Conservation (phyloP, 805 yeast genomes). For the Tetrapisispora namnaoensis region DNA sequence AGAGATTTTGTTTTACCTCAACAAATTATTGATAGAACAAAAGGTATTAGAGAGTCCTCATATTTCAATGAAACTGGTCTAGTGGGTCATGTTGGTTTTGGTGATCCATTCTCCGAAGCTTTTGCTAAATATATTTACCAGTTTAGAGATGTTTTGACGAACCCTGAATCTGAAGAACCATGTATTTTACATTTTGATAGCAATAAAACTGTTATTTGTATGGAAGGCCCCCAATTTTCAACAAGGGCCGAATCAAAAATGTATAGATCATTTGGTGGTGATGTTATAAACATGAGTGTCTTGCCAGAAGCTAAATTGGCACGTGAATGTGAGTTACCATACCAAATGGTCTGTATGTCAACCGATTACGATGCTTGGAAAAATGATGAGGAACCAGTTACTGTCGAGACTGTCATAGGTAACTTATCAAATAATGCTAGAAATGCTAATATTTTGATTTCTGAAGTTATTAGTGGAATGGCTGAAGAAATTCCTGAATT, state of each 20-base stretch:
- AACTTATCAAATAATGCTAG: constrained; percentile 78
- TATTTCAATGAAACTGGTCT: constrained; percentile 80
- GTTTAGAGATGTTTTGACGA: constrained; percentile 46
- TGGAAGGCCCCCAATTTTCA: constrained; percentile 98
- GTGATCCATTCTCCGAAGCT: constrained; percentile 85
- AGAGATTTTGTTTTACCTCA: constrained; percentile 95
- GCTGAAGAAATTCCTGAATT: constrained; percentile 45
- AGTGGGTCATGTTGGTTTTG: constrained; percentile 96
- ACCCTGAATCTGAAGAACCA: constrained; percentile 39
- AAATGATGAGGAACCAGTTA: constrained; percentile 88
- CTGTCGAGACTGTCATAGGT: constrained; percentile 94
- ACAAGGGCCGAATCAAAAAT: constrained; percentile 92
- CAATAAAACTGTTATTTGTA: constrained; percentile 81
- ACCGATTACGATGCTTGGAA: constrained; percentile 99
- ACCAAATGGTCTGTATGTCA: constrained; percentile 98
- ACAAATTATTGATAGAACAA: constrained; percentile 93
- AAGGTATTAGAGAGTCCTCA: constrained; percentile 84
- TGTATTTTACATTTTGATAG: constrained; percentile 64
- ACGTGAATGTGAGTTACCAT: constrained; percentile 91
- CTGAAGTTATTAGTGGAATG: constrained; percentile 54
- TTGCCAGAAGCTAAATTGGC: constrained; percentile 97
- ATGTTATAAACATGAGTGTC: constrained; percentile 93
- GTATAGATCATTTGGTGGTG: constrained; percentile 83
- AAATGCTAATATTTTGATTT: constrained; percentile 75
- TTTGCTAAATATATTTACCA: constrained; percentile 59